A percentile compares a stretch with the other conserved stretches of the same genome.
These are phyloP conservation scores for Cyberlindnera japonica DNA, from an alignment of 805 yeast species.

Conservation along the genomic window DNA sequence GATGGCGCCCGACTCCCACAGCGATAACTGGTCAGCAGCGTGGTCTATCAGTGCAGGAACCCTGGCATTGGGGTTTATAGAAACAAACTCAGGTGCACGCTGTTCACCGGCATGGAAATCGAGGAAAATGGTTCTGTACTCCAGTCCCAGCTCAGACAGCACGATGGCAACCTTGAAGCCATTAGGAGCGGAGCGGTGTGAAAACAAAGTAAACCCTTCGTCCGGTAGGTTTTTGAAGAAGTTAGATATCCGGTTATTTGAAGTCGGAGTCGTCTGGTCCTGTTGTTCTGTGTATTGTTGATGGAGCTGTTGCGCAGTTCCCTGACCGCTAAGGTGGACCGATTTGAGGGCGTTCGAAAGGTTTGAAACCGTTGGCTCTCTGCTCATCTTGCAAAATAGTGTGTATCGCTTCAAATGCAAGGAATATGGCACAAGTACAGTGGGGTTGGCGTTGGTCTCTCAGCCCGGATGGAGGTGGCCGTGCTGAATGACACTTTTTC, in stretches of 20 bases:
- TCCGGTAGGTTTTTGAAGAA: constrained; percentile 75
- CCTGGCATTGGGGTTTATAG: constrained; percentile 94
- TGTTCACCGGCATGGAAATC: constrained; percentile 91
- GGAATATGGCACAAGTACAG: no score
- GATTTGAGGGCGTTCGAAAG: constrained; percentile 37
- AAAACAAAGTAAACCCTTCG: constrained; percentile 79
- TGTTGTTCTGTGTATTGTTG: constrained; percentile 14
- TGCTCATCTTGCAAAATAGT: constrained; percentile 5
- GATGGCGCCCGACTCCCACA: constrained; percentile 96
- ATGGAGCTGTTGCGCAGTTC: constrained; percentile 7
- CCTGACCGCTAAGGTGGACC: constrained; percentile 26
- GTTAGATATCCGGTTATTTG: constrained; percentile 58
- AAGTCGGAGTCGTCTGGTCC: constrained; percentile 22
- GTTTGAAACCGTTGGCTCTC: constrained; percentile 33
- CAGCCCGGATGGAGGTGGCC: no score
- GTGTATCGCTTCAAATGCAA: no score
- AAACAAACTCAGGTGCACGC: constrained; percentile 86
- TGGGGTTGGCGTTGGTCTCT: no score
- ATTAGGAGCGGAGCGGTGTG: constrained; percentile 89
- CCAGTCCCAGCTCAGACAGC: constrained; percentile 74
- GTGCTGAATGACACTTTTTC: no score
- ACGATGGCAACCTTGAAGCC: constrained; percentile 95
- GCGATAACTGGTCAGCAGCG: constrained; percentile 67
- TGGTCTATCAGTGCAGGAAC: constrained; percentile 95
- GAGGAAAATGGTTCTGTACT: constrained; percentile 75